Evolutionary conservation across 2,329 filamentous ascomycete genomes (phyloP).

Genomic region (Venturiaceae sp.): DNA sequence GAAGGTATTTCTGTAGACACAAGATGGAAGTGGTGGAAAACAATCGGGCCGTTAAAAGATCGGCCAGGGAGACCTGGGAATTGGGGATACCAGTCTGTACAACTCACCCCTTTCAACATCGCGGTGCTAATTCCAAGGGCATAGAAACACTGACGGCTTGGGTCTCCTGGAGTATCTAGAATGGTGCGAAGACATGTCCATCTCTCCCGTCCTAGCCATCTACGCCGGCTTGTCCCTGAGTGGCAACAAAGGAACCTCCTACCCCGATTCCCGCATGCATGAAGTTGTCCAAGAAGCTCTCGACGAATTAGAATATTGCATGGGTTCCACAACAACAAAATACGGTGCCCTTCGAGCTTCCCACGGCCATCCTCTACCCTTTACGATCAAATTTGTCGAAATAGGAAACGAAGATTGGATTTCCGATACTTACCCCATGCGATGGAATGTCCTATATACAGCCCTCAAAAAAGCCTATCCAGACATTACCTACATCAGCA

Average conservation of each 20-base stretch:
- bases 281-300: conserved; percentile 29
- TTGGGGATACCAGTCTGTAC: conserved; percentile 32
- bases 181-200: conserved; percentile 35
- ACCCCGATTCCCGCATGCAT: conserved; percentile 23
- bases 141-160: conserved; percentile 29
- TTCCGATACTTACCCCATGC: conserved; percentile 19
- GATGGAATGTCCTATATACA: conserved; percentile 22
- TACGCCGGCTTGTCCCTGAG: conserved; percentile 34
- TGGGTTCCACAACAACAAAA: conserved; percentile 19
- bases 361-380: conserved; percentile 26
- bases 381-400: conserved; percentile 26
- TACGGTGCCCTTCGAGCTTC: conserved; percentile 24
- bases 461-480: conserved; percentile 24
- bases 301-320: conserved; percentile 22
- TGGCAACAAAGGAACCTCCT: conserved; percentile 23
- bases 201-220: conserved; percentile 33
- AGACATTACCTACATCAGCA: conserved; percentile 23
- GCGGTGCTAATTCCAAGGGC: not conserved
- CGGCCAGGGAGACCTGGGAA: conserved; percentile 36
- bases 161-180: conserved; percentile 39
- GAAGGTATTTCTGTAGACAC: conserved; percentile 28
- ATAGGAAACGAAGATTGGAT: conserved; percentile 30
- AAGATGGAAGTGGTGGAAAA: conserved; percentile 43
- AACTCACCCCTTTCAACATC: not conserved
- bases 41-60: conserved; percentile 37